phyloP scores from a whole-genome alignment of 495 filamentous ascomycete genomes.

The Lepraria neglecta region DNA sequence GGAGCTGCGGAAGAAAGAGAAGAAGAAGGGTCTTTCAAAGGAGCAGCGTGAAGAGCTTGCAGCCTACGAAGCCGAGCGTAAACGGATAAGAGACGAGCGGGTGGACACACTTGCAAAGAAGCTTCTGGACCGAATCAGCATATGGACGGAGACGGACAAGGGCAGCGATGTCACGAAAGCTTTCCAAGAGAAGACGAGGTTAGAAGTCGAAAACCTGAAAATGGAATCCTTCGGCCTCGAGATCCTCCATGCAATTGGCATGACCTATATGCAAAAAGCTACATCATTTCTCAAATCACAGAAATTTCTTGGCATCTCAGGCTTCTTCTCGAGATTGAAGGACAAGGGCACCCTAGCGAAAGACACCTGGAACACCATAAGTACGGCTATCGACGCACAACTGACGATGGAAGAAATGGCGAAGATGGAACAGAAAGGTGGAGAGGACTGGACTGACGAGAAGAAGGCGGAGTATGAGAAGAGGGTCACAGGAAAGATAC shows the following conservation, averaged over 20 bases:
- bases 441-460: slow-evolving; percentile 98
- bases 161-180: slow-evolving; percentile 72
- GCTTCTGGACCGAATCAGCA: slow-evolving; percentile 79
- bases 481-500: slow-evolving; percentile 92
- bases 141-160: slow-evolving; percentile 98
- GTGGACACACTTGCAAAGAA: slow-evolving; percentile 78
- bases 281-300: slow-evolving; percentile 85
- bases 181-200: slow-evolving; percentile 87
- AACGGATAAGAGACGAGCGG: slow-evolving; percentile 78
- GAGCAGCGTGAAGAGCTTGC: slow-evolving; percentile 87
- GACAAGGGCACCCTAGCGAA: slow-evolving; percentile 95
- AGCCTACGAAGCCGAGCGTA: slow-evolving; percentile 81
- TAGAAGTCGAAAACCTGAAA: slow-evolving; percentile 96
- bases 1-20: slow-evolving; percentile 71
- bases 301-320: slow-evolving; percentile 92
- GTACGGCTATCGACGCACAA: slow-evolving; percentile 94
- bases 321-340: slow-evolving; percentile 88
- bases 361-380: slow-evolving; percentile 97
- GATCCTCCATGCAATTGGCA: slow-evolving; percentile 91
- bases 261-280: slow-evolving; percentile 81
- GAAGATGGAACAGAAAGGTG: slow-evolving; percentile 86
- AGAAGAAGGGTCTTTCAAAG: slow-evolving; percentile 81
- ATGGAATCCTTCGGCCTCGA: slow-evolving; percentile 98
- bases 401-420: slow-evolving; percentile 99
- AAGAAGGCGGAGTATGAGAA: slow-evolving; percentile 94